A percentile compares a stretch with the other conserved stretches of the same genome.
Conservation (phyloP, 1,139 yeast species). For the Magnusiomyces tetraspermus region DNA sequence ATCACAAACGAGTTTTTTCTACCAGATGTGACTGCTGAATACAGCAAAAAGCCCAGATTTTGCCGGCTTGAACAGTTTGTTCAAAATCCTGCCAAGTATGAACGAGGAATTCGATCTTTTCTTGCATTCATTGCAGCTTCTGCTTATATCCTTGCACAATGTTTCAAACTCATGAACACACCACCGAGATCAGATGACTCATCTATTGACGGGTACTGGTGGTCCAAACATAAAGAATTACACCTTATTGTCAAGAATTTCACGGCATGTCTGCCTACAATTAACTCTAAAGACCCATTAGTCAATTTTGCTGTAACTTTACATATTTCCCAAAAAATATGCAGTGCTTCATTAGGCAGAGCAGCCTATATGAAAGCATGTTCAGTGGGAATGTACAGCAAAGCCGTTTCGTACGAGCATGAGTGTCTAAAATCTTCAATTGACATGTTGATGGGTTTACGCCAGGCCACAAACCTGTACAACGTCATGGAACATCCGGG, state of each 20-base stretch:
- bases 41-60: slow-evolving; percentile 1
- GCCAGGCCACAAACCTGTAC: slow-evolving; percentile 17
- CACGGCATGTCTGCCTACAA: slow-evolving; percentile 15
- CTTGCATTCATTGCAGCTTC: slow-evolving; percentile 9
- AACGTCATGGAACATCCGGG: slow-evolving; percentile 17
- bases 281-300: neutral
- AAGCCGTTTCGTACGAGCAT: slow-evolving; percentile 15
- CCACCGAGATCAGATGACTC: slow-evolving; percentile 13
- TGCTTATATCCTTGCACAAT: slow-evolving; percentile 9
- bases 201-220: slow-evolving; percentile 18
- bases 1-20: too few relatives aligned
- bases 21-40: neutral
- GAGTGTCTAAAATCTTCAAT: slow-evolving; percentile 20
- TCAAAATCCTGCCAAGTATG: slow-evolving; percentile 14
- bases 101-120: slow-evolving; percentile 3
- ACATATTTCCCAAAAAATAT: slow-evolving; percentile 19
- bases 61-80: slow-evolving; percentile 13
- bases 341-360: slow-evolving; percentile 20
- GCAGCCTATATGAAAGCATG: slow-evolving; percentile 10
- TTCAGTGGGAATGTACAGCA: slow-evolving; percentile 12
- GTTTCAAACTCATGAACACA: slow-evolving; percentile 7
- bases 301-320: slow-evolving; percentile 13
- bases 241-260: slow-evolving; percentile 15
- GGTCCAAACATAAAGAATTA: slow-evolving; percentile 16
- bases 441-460: slow-evolving; percentile 19